Evolutionary conservation across 129 eudicot species (phyloP).

Genomic region (Ambrosia trifida): DNA sequence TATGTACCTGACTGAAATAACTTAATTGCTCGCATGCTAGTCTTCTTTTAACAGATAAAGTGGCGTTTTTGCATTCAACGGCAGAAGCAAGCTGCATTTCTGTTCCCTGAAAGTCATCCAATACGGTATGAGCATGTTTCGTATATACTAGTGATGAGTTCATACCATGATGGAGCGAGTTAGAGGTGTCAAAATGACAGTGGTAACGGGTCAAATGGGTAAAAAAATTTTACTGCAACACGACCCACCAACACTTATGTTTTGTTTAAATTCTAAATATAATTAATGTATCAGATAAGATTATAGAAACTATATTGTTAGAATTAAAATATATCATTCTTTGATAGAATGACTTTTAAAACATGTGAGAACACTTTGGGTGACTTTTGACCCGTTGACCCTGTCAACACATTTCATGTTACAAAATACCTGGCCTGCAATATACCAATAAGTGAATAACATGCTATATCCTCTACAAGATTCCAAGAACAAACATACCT

Average conservation of each 20-base stretch:
- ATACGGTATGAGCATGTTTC: slow-evolving; percentile 7
- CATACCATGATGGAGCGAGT: not conserved
- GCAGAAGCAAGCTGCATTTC: slow-evolving; percentile 94
- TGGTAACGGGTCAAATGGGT: not conserved
- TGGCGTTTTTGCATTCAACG: slow-evolving; percentile 74
- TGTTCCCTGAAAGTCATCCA: slow-evolving; percentile 64
- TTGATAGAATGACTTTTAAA: not conserved
- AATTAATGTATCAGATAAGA: slow-evolving; percentile 4
- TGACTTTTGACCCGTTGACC: not conserved
- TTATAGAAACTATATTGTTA: not conserved
- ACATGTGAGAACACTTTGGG: slow-evolving; percentile 1
- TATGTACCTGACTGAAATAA: slow-evolving; percentile 63
- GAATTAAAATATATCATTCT: not conserved
- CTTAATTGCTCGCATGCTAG: slow-evolving; percentile 86
- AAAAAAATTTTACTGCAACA: not conserved
- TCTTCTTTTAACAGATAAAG: slow-evolving; percentile 87
- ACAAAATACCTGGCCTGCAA: no score
- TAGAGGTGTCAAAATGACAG: not conserved
- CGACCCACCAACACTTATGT: not conserved
- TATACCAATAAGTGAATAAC: not conserved
- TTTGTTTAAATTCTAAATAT: not conserved
- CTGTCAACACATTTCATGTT: not conserved
- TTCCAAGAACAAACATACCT: slow-evolving; percentile 41
- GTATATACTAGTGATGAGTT: not conserved
- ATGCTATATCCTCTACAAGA: not conserved